phyloP scores from a whole-genome alignment of 2,329 filamentous ascomycete species.

The Fusarium sp. region DNA sequence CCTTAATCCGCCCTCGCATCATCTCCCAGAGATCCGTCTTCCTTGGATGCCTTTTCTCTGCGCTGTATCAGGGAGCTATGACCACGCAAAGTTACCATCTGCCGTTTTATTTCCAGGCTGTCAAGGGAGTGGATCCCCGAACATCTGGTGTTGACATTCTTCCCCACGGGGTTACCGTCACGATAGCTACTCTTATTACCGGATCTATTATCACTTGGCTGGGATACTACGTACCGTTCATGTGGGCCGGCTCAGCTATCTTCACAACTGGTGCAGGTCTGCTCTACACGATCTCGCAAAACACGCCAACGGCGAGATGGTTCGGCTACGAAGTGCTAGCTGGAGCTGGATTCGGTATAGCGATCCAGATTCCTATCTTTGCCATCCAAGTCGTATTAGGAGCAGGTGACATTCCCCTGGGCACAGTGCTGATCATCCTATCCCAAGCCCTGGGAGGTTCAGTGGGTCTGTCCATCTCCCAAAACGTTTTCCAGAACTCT shows the following conservation, averaged over 20 bases:
- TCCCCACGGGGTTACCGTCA: slow-evolving; percentile 26
- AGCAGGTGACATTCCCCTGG: slow-evolving; percentile 52
- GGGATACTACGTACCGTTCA: slow-evolving; percentile 32
- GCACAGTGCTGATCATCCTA: slow-evolving; percentile 54
- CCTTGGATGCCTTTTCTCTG: slow-evolving; percentile 26
- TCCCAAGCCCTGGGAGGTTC: slow-evolving; percentile 54
- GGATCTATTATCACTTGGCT: slow-evolving; percentile 18
- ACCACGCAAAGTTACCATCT: slow-evolving; percentile 33
- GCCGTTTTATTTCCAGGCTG: slow-evolving; percentile 39
- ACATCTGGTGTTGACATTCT: slow-evolving; percentile 30
- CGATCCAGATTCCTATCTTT: slow-evolving; percentile 53
- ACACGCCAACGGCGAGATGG: slow-evolving; percentile 49
- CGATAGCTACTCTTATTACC: slow-evolving; percentile 15
- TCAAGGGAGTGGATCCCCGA: slow-evolving; percentile 18
- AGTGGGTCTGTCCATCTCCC: slow-evolving; percentile 29
- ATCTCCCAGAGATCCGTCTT: slow-evolving; percentile 24
- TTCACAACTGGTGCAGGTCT: slow-evolving; percentile 28
- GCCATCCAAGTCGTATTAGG: slow-evolving; percentile 54
- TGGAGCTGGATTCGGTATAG: slow-evolving; percentile 53
- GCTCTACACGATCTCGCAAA: slow-evolving; percentile 35
- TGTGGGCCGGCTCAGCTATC: slow-evolving; percentile 28
- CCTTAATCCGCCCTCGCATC: slow-evolving; percentile 25
- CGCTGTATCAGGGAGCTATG: slow-evolving; percentile 32
- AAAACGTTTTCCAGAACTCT: slow-evolving; percentile 32
- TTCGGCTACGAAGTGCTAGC: slow-evolving; percentile 55